Percentiles rank a stretch among this genome's conserved stretches.
phyloP scores from a whole-genome alignment of 257 asterid species.

The Apocynum venetum region DNA sequence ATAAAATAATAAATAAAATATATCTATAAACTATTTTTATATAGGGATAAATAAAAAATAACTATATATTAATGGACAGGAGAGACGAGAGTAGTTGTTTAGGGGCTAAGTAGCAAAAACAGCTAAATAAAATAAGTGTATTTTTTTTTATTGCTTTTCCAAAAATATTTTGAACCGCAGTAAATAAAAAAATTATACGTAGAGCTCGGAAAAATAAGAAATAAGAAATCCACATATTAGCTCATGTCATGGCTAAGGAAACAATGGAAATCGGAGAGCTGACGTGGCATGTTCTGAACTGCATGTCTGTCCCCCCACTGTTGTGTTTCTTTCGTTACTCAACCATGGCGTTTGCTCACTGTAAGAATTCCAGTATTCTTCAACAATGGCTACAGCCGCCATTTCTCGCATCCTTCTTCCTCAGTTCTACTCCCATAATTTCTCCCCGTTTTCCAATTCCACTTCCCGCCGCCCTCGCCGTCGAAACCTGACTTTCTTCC shows the following conservation, averaged over 20 bases:
- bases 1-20: too few relatives aligned
- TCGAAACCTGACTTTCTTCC: background rate
- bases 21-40: too few relatives aligned
- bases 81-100: too few relatives aligned
- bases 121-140: too few relatives aligned
- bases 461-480: background rate
- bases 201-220: background rate
- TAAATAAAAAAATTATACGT: too few relatives aligned
- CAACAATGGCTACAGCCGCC: constrained; percentile 6
- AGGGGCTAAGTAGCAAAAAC: too few relatives aligned
- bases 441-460: background rate
- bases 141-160: too few relatives aligned
- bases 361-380: background rate
- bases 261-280: background rate
- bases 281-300: constrained; percentile 20
- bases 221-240: background rate
- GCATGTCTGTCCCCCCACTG: background rate
- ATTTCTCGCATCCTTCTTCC: background rate
- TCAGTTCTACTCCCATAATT: background rate
- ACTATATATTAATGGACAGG: too few relatives aligned
- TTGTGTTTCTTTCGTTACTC: background rate
- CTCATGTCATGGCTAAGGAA: background rate
- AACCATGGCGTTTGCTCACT: background rate
- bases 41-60: too few relatives aligned
- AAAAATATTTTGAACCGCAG: too few relatives aligned